phyloP scores from a whole-genome alignment of 2,329 filamentous ascomycete genomes.

The Catunica adiposa region DNA sequence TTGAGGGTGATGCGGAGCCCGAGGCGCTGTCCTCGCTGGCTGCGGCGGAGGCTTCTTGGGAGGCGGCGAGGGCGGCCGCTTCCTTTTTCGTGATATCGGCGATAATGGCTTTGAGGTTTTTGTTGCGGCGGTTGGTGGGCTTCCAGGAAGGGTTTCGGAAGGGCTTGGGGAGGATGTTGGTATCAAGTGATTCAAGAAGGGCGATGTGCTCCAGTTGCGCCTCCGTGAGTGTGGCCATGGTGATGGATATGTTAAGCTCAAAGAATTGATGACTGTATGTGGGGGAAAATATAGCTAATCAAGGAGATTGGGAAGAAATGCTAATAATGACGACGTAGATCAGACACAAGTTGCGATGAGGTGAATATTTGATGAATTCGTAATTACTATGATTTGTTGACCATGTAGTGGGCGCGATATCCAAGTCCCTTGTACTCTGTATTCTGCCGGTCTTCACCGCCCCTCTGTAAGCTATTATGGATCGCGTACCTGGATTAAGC shows the following conservation, averaged over 20 bases:
- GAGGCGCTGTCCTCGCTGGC: slow-evolving; percentile 46
- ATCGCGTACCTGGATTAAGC: neutral
- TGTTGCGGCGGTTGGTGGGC: slow-evolving; percentile 88
- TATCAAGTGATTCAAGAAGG: slow-evolving; percentile 82
- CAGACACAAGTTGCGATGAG: neutral
- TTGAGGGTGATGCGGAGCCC: slow-evolving; percentile 41
- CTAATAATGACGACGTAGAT: too few relatives aligned
- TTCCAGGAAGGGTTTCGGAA: slow-evolving; percentile 88
- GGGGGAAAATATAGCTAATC: neutral
- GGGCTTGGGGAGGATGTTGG: slow-evolving; percentile 67
- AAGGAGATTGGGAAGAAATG: too few relatives aligned
- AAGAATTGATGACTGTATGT: too few relatives aligned
- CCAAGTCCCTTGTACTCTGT: neutral
- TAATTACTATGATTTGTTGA: neutral
- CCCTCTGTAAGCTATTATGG: neutral
- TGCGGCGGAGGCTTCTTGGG: slow-evolving; percentile 58
- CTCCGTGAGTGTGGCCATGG: slow-evolving; percentile 49
- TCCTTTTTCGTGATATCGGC: slow-evolving; percentile 78
- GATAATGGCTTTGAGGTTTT: slow-evolving; percentile 94
- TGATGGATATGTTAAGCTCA: slow-evolving; percentile 27
- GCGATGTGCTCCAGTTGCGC: slow-evolving; percentile 66
- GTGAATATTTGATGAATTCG: neutral
- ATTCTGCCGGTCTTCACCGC: slow-evolving; percentile 15
- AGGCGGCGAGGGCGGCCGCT: slow-evolving; percentile 67
- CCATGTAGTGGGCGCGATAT: neutral